Evolutionary conservation across 257 asterid genomes (phyloP).

Genomic region (Nicotiana noctiflora): DNA sequence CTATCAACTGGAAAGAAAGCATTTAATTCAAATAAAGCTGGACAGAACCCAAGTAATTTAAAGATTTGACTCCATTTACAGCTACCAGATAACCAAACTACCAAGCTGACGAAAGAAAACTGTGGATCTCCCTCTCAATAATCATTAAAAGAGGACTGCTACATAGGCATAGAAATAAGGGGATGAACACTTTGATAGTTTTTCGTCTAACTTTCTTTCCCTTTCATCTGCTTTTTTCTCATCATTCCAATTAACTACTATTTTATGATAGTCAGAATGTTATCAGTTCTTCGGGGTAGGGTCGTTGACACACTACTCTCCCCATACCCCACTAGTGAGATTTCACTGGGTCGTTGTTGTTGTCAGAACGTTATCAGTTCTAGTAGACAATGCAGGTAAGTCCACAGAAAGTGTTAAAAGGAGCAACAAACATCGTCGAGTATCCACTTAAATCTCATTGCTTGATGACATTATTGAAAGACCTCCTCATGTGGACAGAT

Average conservation of each 20-base stretch:
- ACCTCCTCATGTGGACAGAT: background rate
- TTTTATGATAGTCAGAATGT: background rate
- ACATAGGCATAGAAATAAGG: background rate
- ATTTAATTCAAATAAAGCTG: background rate
- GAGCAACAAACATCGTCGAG: background rate
- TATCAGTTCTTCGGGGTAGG: background rate
- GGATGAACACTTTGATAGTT: background rate
- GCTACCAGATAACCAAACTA: background rate
- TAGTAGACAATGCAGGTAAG: background rate
- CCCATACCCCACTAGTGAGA: too few relatives aligned
- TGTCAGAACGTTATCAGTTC: background rate
- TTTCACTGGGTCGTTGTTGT: too few relatives aligned
- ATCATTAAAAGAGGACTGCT: background rate
- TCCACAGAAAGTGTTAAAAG: background rate
- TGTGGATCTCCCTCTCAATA: background rate
- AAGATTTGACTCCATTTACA: background rate
- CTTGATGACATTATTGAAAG: background rate
- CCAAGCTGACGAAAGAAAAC: background rate
- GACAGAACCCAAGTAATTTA: background rate
- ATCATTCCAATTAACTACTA: background rate
- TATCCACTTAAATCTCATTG: background rate
- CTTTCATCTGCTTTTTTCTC: background rate
- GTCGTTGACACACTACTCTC: too few relatives aligned
- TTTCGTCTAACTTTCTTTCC: background rate
- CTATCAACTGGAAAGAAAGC: background rate